Base-by-base conservation (phyloP, 768 basidiomycete genomes). In the Russula emetica region DNA sequence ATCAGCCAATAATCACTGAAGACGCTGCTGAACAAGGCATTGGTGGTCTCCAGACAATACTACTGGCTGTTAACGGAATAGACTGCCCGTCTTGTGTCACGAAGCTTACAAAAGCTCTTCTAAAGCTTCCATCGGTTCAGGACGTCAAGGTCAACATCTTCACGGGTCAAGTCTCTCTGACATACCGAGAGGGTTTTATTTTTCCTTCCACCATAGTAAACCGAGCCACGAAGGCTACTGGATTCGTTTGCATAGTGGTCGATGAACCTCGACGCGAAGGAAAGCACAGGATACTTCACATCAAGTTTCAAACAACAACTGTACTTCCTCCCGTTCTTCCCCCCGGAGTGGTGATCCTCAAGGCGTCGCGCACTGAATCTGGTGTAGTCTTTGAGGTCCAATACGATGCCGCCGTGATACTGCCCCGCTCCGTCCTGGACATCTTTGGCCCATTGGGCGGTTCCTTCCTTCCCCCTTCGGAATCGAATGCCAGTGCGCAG, bases 371-470 rank as follows among this genome's bases (percentile, higher is more conserved):
- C 32, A 24, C 53, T 44, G 9, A 50, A 30, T 40, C 50, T 9
- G 20, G 28, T 50, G 22, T 42, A 14, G 11, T 68, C 18, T 32
- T 67, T 28, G 51, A 61, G n/a, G 57, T 67, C 20, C 54, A 68
- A 26, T 73, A 74, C 60, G 69, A 74, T 42, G 69, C 72, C 0
- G 40, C 50, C 20, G n/a, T 70, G 22, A 62, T 73, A 36, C 70
- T 69, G 24, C 76, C 76, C 0, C 77, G 78, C 34, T 69, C 72
- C 2, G 73, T 77, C 49, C 58, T 78, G 32, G 70, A 67, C 20
- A 52, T 56, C 13, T 75, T 75, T 44, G 42, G 57, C 20, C n/a
- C 62, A 14, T n/a, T 47, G 45, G 58, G 69, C 45, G 69, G 67
- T 42, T 68, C 64, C 18, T 76, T 71, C 66, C 69, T 69, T 16